Evolutionary conservation across 768 basidiomycete species (phyloP), one percentile per base, ranked within the genome.

Genomic region (Agrocybe pediades): DNA sequence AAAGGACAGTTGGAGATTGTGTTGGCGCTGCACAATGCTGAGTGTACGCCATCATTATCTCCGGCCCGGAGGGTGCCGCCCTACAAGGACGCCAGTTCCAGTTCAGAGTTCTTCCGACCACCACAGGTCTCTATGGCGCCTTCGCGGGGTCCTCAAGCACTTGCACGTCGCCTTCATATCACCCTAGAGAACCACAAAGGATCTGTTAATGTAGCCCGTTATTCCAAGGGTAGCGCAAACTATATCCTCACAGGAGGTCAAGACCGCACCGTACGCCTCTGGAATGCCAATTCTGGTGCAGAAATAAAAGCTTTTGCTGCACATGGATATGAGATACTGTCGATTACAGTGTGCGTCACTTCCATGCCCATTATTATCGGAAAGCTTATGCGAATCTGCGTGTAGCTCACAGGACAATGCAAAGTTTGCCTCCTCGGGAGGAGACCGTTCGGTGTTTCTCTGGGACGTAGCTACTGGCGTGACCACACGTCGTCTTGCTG

Each of bases 291-390:
- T 49, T 71, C 83, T 26, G 97, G 95, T 20, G 79, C 85, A n/a
- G 86, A 96, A 73, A 92, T 99, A 72, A 97, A 97, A 72, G 68
- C 77, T 0, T 99, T 97, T 68, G 74, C 85, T 52, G 92, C 92
- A 8, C 96, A 98, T 68, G 96, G 94, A 24, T 96, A 98, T 68
- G 97, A 98, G 67, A 91, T 99, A 3, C 80, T 98, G 39, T 91
- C 92, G 2, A 75, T 99, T 45, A 81, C 90, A 44, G 88, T 97
- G 95, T 95, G 91, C 75, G 40, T 54, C 26, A 43, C 29, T 15
- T 17, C 29, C 39, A 58, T 51, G 25, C 23, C 15, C 9, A 33
- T 40, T 5, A 20, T 41, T 40, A 25, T 24, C 51, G 36, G 46
- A 6, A 16, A 21, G 42, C 27, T 7, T 21, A 19, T 30, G 36